Evolutionary conservation across 2,329 filamentous ascomycete genomes (phyloP).

Genomic region (Paecilomyces fulvus): DNA sequence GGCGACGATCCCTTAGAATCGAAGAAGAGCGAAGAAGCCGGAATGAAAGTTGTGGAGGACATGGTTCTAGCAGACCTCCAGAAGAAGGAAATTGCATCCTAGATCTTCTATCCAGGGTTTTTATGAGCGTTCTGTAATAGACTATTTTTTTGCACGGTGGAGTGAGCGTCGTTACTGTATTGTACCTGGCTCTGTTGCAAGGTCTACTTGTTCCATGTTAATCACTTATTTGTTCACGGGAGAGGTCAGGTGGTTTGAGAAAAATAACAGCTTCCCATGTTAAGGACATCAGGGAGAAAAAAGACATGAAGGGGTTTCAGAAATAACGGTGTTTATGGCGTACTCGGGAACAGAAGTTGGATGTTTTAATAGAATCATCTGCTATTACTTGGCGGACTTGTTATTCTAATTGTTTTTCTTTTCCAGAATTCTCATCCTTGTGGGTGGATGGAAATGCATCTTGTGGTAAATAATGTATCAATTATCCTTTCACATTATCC

Average conservation of each 20-base stretch:
- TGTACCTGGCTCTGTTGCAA: not conserved
- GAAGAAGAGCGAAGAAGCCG: slow-evolving; percentile 41
- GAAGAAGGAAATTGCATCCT: not conserved
- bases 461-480: too few species aligned
- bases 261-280: not conserved
- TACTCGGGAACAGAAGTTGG: not conserved
- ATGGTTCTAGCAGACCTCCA: slow-evolving; percentile 40
- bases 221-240: not conserved
- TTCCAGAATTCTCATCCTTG: not conserved
- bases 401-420: not conserved
- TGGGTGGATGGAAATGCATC: not conserved
- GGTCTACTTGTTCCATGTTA: not conserved
- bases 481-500: too few species aligned
- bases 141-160: not conserved
- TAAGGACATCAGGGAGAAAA: not conserved
- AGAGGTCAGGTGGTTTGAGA: not conserved
- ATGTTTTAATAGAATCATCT: not conserved
- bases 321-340: not conserved
- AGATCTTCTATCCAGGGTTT: not conserved
- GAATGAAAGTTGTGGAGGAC: slow-evolving; percentile 41
- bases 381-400: not conserved
- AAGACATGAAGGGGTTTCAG: not conserved
- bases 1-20: slow-evolving; percentile 49
- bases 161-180: not conserved
- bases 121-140: not conserved